phyloP scores from a whole-genome alignment of 164 flowering plant genomes.

The Litsea cubeba region DNA sequence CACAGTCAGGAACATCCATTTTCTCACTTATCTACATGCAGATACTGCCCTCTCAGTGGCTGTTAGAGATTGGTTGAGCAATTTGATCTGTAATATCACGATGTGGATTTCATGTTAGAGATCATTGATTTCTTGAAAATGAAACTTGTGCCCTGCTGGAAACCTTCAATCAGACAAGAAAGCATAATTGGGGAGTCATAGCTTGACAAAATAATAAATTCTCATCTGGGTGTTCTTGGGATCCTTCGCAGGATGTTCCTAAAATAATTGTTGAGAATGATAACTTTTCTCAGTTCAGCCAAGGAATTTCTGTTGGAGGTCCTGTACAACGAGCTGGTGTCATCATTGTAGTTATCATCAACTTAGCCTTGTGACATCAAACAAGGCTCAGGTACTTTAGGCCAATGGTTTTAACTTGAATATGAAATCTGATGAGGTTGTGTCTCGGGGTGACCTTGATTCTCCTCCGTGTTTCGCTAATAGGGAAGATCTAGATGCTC shows the following conservation, averaged over 20 bases:
- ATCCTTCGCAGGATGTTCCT: constrained; percentile 7
- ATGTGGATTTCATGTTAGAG: constrained; percentile 47
- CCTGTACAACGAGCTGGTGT: too few relatives aligned
- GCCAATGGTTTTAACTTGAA: neutral
- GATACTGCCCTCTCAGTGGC: constrained; percentile 65
- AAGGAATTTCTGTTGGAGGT: too few relatives aligned
- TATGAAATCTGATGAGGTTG: constrained; percentile 7
- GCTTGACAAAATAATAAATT: constrained; percentile 4
- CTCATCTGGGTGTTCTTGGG: constrained; percentile 16
- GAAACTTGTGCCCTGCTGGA: constrained; percentile 46
- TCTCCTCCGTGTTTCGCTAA: constrained; percentile 5
- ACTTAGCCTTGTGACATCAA: too few relatives aligned
- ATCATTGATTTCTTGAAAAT: constrained; percentile 51
- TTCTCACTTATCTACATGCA: constrained; percentile 45
- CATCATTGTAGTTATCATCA: constrained; percentile 1
- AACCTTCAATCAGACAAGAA: constrained; percentile 21
- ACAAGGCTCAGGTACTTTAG: neutral
- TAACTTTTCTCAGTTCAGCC: too few relatives aligned
- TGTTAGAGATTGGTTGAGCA: constrained; percentile 74
- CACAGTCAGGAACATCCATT: constrained; percentile 46
- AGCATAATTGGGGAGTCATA: constrained; percentile 15
- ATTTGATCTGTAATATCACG: constrained; percentile 43
- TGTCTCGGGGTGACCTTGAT: constrained; percentile 10
- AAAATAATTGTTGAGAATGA: too few relatives aligned
- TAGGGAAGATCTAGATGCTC: constrained; percentile 19